These are phyloP conservation scores for Cucumis melo DNA, from an alignment of 306 rosid species.

Conservation along the genomic window DNA sequence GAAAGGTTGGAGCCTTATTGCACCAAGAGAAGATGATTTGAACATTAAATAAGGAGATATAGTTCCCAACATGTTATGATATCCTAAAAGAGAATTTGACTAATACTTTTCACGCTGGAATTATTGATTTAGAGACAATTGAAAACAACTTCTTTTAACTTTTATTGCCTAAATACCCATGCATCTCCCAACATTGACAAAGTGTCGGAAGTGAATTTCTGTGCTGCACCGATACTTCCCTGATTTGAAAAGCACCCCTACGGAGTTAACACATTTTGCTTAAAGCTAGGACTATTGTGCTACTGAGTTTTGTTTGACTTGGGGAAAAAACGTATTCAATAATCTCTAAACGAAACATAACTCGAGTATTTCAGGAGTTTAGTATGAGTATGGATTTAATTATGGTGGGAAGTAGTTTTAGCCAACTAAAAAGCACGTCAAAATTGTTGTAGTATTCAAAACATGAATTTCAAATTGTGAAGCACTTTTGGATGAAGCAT, in stretches of 20 bases:
- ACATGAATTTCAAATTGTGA: background rate
- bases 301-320: no score
- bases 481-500: background rate
- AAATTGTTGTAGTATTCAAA: background rate
- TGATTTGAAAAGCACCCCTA: conserved; percentile 78
- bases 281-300: background rate
- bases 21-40: background rate
- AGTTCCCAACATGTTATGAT: background rate
- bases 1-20: background rate
- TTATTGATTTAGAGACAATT: background rate
- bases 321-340: background rate
- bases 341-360: background rate
- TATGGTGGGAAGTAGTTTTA: background rate
- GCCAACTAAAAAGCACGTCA: no score
- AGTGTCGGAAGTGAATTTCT: conserved; percentile 78
- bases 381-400: background rate
- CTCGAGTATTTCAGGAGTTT: background rate
- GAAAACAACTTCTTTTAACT: background rate
- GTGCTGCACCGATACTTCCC: conserved; percentile 88
- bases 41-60: background rate
- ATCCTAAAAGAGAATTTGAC: background rate
- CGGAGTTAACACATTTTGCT: conserved; percentile 12
- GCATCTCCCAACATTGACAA: background rate
- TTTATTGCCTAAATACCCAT: background rate
- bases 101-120: background rate